Conservation (phyloP, 345 rosid genomes). For the Moricandia moricandioides region DNA sequence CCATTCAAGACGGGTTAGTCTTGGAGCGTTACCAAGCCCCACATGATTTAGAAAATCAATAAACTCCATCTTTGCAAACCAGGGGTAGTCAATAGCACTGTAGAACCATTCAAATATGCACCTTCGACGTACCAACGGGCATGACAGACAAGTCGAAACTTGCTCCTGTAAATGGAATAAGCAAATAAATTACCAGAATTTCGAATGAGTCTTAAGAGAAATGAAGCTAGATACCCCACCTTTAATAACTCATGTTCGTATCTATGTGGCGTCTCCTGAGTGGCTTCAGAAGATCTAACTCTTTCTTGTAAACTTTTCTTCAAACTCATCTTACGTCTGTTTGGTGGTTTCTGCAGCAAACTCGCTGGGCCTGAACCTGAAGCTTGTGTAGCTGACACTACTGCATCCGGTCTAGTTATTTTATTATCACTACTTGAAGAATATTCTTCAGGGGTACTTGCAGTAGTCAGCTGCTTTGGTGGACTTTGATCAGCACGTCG, state of each 20-base stretch:
- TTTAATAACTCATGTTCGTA: constrained; percentile 43
- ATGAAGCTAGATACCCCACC: constrained; percentile 42
- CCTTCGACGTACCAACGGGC: constrained; percentile 66
- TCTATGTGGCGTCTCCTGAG: constrained; percentile 37
- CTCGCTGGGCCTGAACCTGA: constrained; percentile 40
- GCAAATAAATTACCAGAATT: constrained; percentile 15
- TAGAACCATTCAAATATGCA: constrained; percentile 93
- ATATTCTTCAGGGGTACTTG: constrained; percentile 39
- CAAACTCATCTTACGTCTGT: constrained; percentile 63
- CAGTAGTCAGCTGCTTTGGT: constrained; percentile 47
- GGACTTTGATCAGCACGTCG: constrained; percentile 45
- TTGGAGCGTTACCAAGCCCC: constrained; percentile 81
- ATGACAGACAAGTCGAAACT: constrained; percentile 65
- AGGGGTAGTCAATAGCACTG: constrained; percentile 91
- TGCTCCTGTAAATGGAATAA: constrained; percentile 52
- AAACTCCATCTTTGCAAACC: constrained; percentile 98
- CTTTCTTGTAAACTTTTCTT: constrained; percentile 47
- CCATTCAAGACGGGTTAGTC: constrained; percentile 95
- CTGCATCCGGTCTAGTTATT: constrained; percentile 36
- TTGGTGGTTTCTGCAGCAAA: constrained; percentile 44
- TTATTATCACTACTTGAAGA: constrained; percentile 42
- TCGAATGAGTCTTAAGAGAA: background rate
- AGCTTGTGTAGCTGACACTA: constrained; percentile 41
- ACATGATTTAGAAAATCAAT: constrained; percentile 84
- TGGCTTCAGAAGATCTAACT: constrained; percentile 41